Evolutionary conservation across 129 eudicot genomes (phyloP).

Genomic region (Tagetes erecta): DNA sequence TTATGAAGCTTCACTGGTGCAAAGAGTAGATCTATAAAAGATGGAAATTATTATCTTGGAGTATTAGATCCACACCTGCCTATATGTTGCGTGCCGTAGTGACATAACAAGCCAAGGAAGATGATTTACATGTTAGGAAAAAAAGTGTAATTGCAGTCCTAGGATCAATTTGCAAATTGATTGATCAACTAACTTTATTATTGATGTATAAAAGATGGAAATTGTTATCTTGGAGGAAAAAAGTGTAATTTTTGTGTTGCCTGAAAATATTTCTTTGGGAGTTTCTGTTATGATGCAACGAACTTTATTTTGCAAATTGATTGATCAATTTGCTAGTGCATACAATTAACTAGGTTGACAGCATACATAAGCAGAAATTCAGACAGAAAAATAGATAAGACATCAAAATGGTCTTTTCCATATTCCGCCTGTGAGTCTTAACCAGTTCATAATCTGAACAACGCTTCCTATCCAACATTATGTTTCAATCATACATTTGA

Average conservation of each 20-base stretch:
- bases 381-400: not conserved
- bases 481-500: not conserved
- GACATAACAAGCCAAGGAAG: not conserved
- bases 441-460: not conserved
- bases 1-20: conserved; percentile 10
- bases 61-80: not conserved
- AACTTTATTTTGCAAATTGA: not conserved
- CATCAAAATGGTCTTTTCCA: not conserved
- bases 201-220: no score
- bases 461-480: conserved; percentile 1
- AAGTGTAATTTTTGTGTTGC: not conserved
- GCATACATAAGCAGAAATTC: not conserved
- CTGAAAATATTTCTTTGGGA: not conserved
- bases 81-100: not conserved
- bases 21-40: not conserved
- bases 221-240: no score
- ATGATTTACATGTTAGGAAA: not conserved
- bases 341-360: not conserved
- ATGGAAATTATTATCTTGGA: not conserved
- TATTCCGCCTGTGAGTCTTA: not conserved
- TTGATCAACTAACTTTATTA: no score
- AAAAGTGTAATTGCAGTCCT: not conserved
- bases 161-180: no score
- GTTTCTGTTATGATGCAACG: not conserved
- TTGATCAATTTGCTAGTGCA: not conserved